Percentiles rank a stretch among this genome's conserved stretches.
Conservation (phyloP, 2,329 filamentous ascomycete genomes). For the Pseudofabraea citricarpa region DNA sequence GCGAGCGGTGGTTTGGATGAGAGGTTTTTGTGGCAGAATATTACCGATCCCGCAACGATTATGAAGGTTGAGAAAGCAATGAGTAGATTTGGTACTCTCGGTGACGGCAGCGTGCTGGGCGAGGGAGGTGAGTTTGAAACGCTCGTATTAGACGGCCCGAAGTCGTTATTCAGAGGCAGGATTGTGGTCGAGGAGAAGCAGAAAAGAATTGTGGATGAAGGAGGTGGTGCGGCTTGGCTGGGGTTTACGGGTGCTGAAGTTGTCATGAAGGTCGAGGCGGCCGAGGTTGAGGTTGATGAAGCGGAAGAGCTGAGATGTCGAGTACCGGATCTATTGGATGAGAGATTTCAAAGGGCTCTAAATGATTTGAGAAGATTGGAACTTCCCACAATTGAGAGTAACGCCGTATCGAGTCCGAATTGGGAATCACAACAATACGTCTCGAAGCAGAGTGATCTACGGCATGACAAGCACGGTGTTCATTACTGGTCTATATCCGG, state of each 20-base stretch:
- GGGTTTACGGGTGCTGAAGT: constrained; percentile 51
- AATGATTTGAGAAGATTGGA: constrained; percentile 7
- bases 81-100: constrained; percentile 60
- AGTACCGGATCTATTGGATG: constrained; percentile 64
- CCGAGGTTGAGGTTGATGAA: constrained; percentile 24
- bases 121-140: constrained; percentile 98
- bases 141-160: constrained; percentile 76
- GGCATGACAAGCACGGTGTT: too few species aligned
- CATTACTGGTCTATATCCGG: constrained; percentile 16
- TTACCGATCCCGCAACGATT: constrained; percentile 52
- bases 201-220: constrained; percentile 53
- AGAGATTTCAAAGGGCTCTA: constrained; percentile 41
- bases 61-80: constrained; percentile 47
- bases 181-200: constrained; percentile 57
- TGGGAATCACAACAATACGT: too few species aligned
- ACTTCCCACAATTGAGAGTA: too few species aligned
- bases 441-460: too few species aligned
- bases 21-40: constrained; percentile 73
- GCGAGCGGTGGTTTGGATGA: constrained; percentile 86
- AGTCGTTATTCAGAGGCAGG: constrained; percentile 63
- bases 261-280: constrained; percentile 35
- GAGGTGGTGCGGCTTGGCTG: constrained; percentile 74
- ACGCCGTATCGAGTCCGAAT: too few species aligned
- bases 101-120: constrained; percentile 70
- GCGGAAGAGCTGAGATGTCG: too few species aligned